Base-by-base conservation (phyloP, 306 rosid genomes). In the Quercus engelmannii region DNA sequence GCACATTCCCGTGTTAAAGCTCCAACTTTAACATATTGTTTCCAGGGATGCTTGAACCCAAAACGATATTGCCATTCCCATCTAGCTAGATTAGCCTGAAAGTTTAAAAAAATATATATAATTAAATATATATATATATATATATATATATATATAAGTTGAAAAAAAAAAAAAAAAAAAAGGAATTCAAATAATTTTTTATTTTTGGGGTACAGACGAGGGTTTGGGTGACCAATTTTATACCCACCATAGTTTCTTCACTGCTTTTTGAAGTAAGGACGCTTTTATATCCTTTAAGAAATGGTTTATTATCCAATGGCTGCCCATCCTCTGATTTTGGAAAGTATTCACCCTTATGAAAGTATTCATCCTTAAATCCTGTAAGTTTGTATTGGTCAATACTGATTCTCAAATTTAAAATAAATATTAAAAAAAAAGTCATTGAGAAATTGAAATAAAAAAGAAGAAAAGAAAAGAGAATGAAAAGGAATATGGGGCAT, bases 11-110 rank as follows among this genome's bases (percentile, higher is more conserved):
- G 83, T 2, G 83, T 81, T 5, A 86, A 62, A 80, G 69, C 83
- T 79, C 90, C 92, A 21, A 88, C 79, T 74, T 83, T 88, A 18
- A 80, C 23, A 63, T 90, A 90, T 65, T 85, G 92, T 57, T 83
- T 76, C 90, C 90, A 90, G 0, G 94, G 92, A 73, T 90, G 85
- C 5, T 68, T 78, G 55, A 77, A 86, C 80, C 78, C 61, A 57
- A 88, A 90, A 17, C 54, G 69, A 2, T 89, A 90, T 57, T 90
- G 90, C 31, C 87, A 17, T 63, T 90, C 92, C 92, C 92, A 90
- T 64, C 87, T 81, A 11, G 90, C 94, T 69, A 86, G 83, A 82
- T 88, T 88, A 10, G 82, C 85, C 90, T 84, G 31, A 11, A 25
- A 25, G 46, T 41, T 38, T 41, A 8, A 41, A 41, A 38, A 41